A percentile compares a stretch with the other conserved stretches of the same genome.
Evolutionary conservation across 306 rosid species (phyloP).

Genomic region (Cucurbita argyrosperma): DNA sequence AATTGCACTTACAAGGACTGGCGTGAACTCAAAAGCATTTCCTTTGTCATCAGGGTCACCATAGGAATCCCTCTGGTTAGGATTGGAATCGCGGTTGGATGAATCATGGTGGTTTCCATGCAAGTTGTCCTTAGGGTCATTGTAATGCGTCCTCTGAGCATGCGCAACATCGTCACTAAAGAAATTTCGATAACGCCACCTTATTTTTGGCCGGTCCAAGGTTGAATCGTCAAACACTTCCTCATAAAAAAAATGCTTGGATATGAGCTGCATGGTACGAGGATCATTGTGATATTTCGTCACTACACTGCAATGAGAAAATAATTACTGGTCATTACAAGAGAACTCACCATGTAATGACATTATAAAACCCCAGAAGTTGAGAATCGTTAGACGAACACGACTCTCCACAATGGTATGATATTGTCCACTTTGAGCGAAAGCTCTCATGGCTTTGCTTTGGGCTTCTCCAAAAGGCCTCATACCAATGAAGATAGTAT

Average conservation of each 20-base stretch:
- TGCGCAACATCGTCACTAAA: conserved; percentile 30
- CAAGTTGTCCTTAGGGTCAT: conserved; percentile 20
- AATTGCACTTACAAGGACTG: conserved; percentile 32
- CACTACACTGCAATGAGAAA: conserved; percentile 40
- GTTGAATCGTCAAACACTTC: conserved; percentile 56
- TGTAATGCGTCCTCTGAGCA: conserved; percentile 24
- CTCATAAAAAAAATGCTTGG: conserved; percentile 63
- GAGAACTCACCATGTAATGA: neutral
- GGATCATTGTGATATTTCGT: conserved; percentile 35
- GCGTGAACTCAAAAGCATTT: conserved; percentile 19
- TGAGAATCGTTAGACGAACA: too few relatives aligned
- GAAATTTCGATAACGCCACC: conserved; percentile 73
- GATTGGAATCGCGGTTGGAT: conserved; percentile 13
- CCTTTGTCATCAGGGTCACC: conserved; percentile 14
- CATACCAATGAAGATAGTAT: too few relatives aligned
- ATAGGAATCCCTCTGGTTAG: conserved; percentile 12
- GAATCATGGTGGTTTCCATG: conserved; percentile 16
- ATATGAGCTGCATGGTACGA: conserved; percentile 28
- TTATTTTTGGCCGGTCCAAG: conserved; percentile 36
- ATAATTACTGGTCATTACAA: neutral
- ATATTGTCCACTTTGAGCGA: too few relatives aligned
- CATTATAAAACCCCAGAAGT: neutral
- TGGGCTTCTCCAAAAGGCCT: too few relatives aligned
- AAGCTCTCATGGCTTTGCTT: too few relatives aligned
- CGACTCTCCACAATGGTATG: too few relatives aligned